Percentiles rank a stretch among this genome's conserved stretches.
These are phyloP conservation scores for Penicillium sp. DNA, from an alignment of 2,329 filamentous ascomycete genomes.

Conservation along the genomic window DNA sequence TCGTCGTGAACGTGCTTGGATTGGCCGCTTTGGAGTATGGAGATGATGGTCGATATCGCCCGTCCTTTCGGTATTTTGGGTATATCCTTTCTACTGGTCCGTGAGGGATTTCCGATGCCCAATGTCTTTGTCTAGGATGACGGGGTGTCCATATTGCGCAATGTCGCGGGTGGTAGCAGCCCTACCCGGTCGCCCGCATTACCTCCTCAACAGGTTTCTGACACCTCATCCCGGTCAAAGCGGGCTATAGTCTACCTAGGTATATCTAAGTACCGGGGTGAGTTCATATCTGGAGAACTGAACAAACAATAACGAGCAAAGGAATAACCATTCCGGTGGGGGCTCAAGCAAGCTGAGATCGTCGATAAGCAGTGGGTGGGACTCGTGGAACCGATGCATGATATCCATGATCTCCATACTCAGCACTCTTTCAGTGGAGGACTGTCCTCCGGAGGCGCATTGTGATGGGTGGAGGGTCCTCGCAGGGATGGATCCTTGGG, in stretches of 20 bases:
- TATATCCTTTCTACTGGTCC: not conserved
- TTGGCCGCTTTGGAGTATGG: not conserved
- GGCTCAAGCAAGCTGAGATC: not conserved
- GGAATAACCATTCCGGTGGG: not conserved
- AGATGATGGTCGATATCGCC: not conserved
- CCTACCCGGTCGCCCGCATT: not conserved
- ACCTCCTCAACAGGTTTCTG: not conserved
- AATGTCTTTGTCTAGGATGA: not conserved
- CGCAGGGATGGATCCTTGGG: not conserved
- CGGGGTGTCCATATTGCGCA: not conserved
- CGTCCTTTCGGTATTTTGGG: not conserved
- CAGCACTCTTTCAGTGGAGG: constrained; percentile 1
- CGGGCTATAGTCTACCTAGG: not conserved
- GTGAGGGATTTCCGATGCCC: not conserved
- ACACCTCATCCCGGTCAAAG: not conserved
- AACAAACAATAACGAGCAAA: not conserved
- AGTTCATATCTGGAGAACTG: not conserved
- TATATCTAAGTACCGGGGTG: not conserved
- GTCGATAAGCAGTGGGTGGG: not conserved
- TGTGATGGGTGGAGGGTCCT: not conserved
- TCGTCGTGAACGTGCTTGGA: constrained; percentile 26
- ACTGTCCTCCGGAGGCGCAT: constrained; percentile 5
- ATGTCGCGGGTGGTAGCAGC: not conserved
- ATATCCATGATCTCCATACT: not conserved
- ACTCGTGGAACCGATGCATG: not conserved